Base-by-base conservation (phyloP, 2,329 filamentous ascomycete genomes). In the Arthrobotrys conoides region DNA sequence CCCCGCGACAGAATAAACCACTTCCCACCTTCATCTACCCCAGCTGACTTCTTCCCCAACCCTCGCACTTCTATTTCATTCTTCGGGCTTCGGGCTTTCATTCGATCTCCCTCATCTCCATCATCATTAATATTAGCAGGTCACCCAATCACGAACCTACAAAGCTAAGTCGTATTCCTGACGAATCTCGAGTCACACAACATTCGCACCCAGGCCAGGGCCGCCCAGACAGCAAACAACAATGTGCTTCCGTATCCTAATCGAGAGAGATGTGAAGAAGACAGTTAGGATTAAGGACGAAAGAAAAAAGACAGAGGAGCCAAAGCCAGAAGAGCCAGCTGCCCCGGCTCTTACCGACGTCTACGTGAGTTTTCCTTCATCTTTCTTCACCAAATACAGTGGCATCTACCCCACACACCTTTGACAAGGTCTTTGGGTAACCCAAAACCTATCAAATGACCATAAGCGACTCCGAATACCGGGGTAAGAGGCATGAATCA, bases 341-440 rank as follows among this genome's bases (percentile, higher is more conserved):
- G 53, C 67, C 24, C 44, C 57, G 3, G 48, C 5, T 3, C 65
- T 44, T 41, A 22, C 36, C 3, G 22, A 63, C 12, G 38, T 57
- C 49, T 72, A 57, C 14, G 69, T 72, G 55, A 65, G 69, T 71
- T 71, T 72, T 59, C 69, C 10, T n/a, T 41, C 36, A 36, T 46
- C 41, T 5, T 27, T 38, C 30, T 14, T 20, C 27, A 3, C 27
- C 3, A 30, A 6, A 30, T n/a, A n/a, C n/a, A n/a, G n/a, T n/a
- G n/a, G n/a, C n/a, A 36, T 38, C 38, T 27, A 20, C 66, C 9
- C 22, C 3, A 30, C 27, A 30, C n/a, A n/a, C 16, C 14, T n/a
- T 33, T 33, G 12, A 30, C 24, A 49, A 6, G 30, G 36, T 16
- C 22, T 14, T 70, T 46, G 33, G 46, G 53, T 53, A 70, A 70